A percentile compares a stretch with the other conserved stretches of the same genome.
Evolutionary conservation across 805 yeast genomes (phyloP).

Genomic region (Myxozyma vanderwaltii): DNA sequence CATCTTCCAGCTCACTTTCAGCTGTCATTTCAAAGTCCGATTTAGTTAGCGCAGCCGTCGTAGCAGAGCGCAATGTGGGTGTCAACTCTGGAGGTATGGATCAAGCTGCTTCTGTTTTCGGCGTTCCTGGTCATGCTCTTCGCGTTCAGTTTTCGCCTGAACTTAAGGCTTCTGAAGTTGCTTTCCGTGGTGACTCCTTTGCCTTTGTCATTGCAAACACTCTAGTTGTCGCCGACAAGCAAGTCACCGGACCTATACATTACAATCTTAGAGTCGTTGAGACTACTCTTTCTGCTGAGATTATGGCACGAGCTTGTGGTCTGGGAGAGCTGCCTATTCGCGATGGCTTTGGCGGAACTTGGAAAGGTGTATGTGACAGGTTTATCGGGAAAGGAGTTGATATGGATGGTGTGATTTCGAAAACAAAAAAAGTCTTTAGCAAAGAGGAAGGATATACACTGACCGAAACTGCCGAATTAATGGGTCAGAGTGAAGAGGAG

Average conservation of each 20-base stretch:
- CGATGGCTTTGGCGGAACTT: constrained; percentile 53
- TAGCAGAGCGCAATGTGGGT: constrained; percentile 70
- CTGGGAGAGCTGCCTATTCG: constrained; percentile 51
- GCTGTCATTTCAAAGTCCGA: constrained; percentile 51
- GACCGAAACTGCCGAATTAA: constrained; percentile 50
- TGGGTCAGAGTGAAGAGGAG: constrained; percentile 49
- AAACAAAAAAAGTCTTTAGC: constrained; percentile 48
- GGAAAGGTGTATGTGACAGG: constrained; percentile 64
- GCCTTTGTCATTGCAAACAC: constrained; percentile 66
- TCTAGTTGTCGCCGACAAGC: constrained; percentile 62
- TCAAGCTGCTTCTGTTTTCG: constrained; percentile 71
- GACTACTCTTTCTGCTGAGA: constrained; percentile 65
- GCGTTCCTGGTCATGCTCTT: constrained; percentile 59
- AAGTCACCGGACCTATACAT: constrained; percentile 68
- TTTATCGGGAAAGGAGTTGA: constrained; percentile 53
- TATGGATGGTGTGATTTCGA: constrained; percentile 43
- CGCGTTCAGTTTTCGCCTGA: constrained; percentile 63
- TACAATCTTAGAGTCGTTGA: constrained; percentile 74
- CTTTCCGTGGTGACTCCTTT: constrained; percentile 49
- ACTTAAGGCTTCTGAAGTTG: constrained; percentile 55
- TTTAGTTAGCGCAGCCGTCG: constrained; percentile 61
- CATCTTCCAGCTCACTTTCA: neutral
- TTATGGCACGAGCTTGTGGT: constrained; percentile 54
- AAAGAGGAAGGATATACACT: constrained; percentile 54
- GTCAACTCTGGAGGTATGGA: constrained; percentile 82